Evolutionary conservation across 768 basidiomycete species (phyloP).

Genomic region (Kwoniella sp.): DNA sequence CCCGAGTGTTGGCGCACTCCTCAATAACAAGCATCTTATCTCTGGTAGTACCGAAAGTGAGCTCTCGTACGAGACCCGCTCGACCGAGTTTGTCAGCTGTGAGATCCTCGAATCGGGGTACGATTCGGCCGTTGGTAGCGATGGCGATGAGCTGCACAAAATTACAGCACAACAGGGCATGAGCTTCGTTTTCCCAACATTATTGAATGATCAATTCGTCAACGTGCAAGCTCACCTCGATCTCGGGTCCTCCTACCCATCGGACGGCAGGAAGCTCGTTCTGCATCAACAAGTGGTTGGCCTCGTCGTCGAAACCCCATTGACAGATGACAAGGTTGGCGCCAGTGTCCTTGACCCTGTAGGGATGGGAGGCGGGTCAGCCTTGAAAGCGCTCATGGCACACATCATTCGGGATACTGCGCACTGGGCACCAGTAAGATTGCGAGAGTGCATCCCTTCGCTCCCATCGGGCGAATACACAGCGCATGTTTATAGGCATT

Average conservation of each 20-base stretch:
- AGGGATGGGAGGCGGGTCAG: slow-evolving; percentile 3
- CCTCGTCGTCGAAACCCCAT: slow-evolving; percentile 99
- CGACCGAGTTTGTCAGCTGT: slow-evolving; percentile 85
- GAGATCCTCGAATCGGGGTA: slow-evolving; percentile 96
- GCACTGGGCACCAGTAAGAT: too few species aligned
- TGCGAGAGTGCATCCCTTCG: too few species aligned
- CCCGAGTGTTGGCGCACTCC: slow-evolving; percentile 93
- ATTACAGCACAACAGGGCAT: not conserved
- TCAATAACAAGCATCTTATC: slow-evolving; percentile 99
- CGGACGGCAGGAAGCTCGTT: slow-evolving; percentile 95
- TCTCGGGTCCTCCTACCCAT: slow-evolving; percentile 99
- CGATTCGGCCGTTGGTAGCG: slow-evolving; percentile 96
- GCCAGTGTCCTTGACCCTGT: slow-evolving; percentile 86
- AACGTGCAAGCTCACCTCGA: slow-evolving; percentile 79
- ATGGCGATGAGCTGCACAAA: slow-evolving; percentile 83
- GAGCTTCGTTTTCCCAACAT: too few species aligned
- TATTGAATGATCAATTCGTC: too few species aligned
- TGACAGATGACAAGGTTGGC: slow-evolving; percentile 99
- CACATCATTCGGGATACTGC: not conserved
- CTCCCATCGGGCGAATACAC: too few species aligned
- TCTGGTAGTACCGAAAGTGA: slow-evolving; percentile 94
- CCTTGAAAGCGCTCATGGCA: not conserved
- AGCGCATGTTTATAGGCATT: too few species aligned
- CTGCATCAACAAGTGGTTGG: slow-evolving; percentile 96
- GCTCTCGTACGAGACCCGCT: slow-evolving; percentile 89